phyloP scores from a whole-genome alignment of 164 flowering plant genomes.

The Akebia trifoliata region DNA sequence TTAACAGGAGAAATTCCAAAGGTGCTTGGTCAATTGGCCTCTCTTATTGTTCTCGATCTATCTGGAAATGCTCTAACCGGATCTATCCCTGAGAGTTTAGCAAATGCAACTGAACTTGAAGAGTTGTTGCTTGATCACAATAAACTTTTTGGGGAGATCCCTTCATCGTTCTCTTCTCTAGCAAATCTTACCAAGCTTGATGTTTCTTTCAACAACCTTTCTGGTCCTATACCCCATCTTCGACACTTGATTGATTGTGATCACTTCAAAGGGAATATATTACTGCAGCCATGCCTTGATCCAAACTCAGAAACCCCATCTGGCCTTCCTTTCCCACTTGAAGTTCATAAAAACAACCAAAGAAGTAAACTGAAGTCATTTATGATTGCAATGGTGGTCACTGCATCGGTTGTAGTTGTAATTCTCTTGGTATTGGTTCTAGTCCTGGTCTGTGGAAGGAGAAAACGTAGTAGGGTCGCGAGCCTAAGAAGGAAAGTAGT shows the following conservation, averaged over 20 bases:
- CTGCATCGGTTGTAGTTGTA: slow-evolving; percentile 32
- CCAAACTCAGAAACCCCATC: slow-evolving; percentile 23
- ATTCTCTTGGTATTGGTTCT: slow-evolving; percentile 26
- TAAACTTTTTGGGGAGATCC: slow-evolving; percentile 50
- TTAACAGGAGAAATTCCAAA: slow-evolving; percentile 52
- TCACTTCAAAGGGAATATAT: slow-evolving; percentile 42
- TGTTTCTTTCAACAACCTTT: slow-evolving; percentile 67
- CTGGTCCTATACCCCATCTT: slow-evolving; percentile 54
- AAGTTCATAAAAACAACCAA: slow-evolving; percentile 13
- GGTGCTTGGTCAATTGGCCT: slow-evolving; percentile 38
- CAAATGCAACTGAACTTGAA: slow-evolving; percentile 39
- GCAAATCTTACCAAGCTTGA: slow-evolving; percentile 36
- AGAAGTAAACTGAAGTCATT: slow-evolving; percentile 25
- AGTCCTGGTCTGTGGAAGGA: slow-evolving; percentile 29
- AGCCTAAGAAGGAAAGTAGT: slow-evolving; percentile 40
- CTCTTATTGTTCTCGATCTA: slow-evolving; percentile 48
- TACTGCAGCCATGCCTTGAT: slow-evolving; percentile 37
- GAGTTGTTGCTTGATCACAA: slow-evolving; percentile 50
- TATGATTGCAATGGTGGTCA: slow-evolving; percentile 31
- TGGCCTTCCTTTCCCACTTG: slow-evolving; percentile 29
- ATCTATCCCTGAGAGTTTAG: slow-evolving; percentile 43
- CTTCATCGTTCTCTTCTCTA: slow-evolving; percentile 45
- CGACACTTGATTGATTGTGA: slow-evolving; percentile 33
- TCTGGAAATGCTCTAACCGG: slow-evolving; percentile 49
- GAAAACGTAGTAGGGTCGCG: slow-evolving; percentile 29